phyloP scores from a whole-genome alignment of 257 asterid species.

The Buddleja alternifolia region DNA sequence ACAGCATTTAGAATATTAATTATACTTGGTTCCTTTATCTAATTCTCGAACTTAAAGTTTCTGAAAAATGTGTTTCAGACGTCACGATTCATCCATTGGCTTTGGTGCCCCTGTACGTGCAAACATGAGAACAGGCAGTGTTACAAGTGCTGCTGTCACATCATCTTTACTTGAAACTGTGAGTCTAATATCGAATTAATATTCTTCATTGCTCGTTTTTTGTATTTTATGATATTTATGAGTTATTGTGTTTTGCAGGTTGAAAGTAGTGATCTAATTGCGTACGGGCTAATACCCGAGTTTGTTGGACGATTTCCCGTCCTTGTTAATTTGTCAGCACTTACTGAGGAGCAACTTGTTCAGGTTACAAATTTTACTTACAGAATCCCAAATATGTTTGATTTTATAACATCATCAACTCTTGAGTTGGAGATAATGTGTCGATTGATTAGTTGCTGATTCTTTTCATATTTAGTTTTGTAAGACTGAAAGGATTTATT shows the following conservation, averaged over 20 bases:
- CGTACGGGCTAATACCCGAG: constrained; percentile 97
- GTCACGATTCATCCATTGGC: constrained; percentile 98
- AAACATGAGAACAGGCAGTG: constrained; percentile 84
- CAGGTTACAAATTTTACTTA: constrained; percentile 60
- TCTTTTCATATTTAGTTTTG: neutral
- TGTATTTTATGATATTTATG: too few species aligned
- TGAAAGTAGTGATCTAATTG: constrained; percentile 97
- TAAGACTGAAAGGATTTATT: too few species aligned
- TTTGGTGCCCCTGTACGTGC: constrained; percentile 97
- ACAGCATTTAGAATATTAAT: neutral
- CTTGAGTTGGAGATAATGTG: constrained; percentile 11
- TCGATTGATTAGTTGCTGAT: neutral
- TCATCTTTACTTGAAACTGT: constrained; percentile 91
- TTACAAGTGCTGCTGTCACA: constrained; percentile 80
- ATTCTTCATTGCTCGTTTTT: neutral
- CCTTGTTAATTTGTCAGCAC: constrained; percentile 91
- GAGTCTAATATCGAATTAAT: constrained; percentile 33
- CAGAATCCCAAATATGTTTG: neutral
- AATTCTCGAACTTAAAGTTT: constrained; percentile 22
- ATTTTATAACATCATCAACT: constrained; percentile 1
- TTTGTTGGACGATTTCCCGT: constrained; percentile 97
- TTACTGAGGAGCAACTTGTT: constrained; percentile 96
- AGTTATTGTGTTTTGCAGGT: constrained; percentile 54
- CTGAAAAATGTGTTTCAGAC: constrained; percentile 56
- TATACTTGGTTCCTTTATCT: constrained; percentile 1